Percentiles rank a stretch among this genome's conserved stretches.
phyloP scores from a whole-genome alignment of 164 flowering plant species.

The Saururus chinensis region DNA sequence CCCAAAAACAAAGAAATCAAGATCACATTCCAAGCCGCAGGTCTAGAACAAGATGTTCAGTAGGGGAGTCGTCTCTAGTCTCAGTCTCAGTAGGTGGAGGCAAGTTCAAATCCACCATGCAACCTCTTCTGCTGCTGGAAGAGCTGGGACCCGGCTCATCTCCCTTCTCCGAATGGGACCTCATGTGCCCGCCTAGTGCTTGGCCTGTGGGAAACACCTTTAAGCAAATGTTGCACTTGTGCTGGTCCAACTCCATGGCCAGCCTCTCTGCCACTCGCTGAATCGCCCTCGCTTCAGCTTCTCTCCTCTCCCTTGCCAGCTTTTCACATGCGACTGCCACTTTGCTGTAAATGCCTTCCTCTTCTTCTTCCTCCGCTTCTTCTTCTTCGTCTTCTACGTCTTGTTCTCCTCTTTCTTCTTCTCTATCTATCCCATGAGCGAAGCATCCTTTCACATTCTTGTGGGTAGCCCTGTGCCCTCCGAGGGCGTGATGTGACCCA shows the following conservation, averaged over 20 bases:
- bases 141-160: slow-evolving; percentile 18
- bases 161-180: slow-evolving; percentile 69
- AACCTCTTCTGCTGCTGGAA: slow-evolving; percentile 1
- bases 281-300: no score
- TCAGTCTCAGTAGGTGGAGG: slow-evolving; percentile 28
- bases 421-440: slow-evolving; percentile 35
- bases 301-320: no score
- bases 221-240: slow-evolving; percentile 50
- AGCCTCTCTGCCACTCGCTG: slow-evolving; percentile 1
- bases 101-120: slow-evolving; percentile 40
- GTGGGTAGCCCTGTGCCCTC: slow-evolving; percentile 82
- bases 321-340: no score
- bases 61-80: slow-evolving; percentile 10
- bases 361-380: slow-evolving; percentile 9
- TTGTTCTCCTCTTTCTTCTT: slow-evolving; percentile 8
- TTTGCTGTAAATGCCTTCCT: neutral
- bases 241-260: slow-evolving; percentile 19
- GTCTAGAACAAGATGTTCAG: slow-evolving; percentile 28
- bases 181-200: slow-evolving; percentile 82
- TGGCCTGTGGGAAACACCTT: slow-evolving; percentile 78
- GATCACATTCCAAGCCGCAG: slow-evolving; percentile 21
- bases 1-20: neutral
- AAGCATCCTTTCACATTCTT: slow-evolving; percentile 81
- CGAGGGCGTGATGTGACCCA: slow-evolving; percentile 72
- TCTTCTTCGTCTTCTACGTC: slow-evolving; percentile 2